phyloP scores from a whole-genome alignment of 1,284 basidiomycete genomes.

The Phellinidium pouzarii region DNA sequence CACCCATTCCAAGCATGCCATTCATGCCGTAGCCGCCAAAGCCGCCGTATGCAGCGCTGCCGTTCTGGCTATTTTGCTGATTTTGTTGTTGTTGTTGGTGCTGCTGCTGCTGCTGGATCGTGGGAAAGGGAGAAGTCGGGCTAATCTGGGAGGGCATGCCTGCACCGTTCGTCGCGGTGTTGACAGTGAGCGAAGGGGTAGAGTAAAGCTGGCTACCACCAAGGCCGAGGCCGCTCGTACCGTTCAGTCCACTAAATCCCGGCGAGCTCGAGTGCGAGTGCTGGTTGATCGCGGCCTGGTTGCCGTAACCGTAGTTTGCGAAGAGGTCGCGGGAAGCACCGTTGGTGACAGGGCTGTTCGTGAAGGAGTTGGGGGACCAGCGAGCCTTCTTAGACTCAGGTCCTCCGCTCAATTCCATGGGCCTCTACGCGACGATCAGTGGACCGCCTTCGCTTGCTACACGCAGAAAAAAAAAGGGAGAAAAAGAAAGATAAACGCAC shows the following conservation, averaged over 20 bases:
- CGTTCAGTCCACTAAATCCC: slow-evolving; percentile 6
- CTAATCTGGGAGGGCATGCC: slow-evolving; percentile 56
- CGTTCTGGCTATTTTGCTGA: slow-evolving; percentile 32
- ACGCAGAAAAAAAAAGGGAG: slow-evolving; percentile 6
- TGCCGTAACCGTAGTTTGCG: slow-evolving; percentile 79
- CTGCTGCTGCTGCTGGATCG: slow-evolving; percentile 34
- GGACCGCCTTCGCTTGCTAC: not conserved
- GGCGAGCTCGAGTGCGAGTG: slow-evolving; percentile 34
- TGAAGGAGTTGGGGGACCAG: slow-evolving; percentile 70
- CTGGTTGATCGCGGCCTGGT: slow-evolving; percentile 57
- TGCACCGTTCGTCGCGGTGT: slow-evolving; percentile 48
- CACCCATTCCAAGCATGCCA: slow-evolving; percentile 51
- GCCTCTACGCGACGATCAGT: slow-evolving; percentile 23
- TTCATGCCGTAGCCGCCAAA: slow-evolving; percentile 65
- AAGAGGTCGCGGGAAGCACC: slow-evolving; percentile 49
- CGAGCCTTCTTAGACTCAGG: slow-evolving; percentile 82
- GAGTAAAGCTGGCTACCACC: slow-evolving; percentile 51
- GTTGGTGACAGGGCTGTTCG: slow-evolving; percentile 32
- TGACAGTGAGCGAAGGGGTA: slow-evolving; percentile 60
- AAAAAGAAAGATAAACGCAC: slow-evolving; percentile 31
- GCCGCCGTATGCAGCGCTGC: slow-evolving; percentile 38
- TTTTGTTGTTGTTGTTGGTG: slow-evolving; percentile 32
- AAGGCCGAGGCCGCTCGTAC: slow-evolving; percentile 17
- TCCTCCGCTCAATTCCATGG: slow-evolving; percentile 73
- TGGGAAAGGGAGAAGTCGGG: slow-evolving; percentile 41